Base-by-base conservation (phyloP, 768 basidiomycete genomes). In the Tulasnella sp. region DNA sequence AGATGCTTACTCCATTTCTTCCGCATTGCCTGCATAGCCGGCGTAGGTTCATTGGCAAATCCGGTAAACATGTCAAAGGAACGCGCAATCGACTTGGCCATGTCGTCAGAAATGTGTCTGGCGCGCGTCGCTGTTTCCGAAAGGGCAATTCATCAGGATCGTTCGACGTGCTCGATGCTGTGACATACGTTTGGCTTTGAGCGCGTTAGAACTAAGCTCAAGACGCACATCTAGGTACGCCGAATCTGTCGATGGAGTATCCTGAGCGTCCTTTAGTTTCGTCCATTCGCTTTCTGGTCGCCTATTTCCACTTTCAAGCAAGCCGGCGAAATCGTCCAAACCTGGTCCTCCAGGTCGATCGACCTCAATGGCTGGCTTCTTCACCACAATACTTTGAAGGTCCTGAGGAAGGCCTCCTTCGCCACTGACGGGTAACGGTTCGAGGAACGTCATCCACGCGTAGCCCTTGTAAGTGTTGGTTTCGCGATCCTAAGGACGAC, bases 221-320 rank as follows among this genome's bases (percentile, higher is more conserved):
- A 75, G 40, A 34, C 44, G 44, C 9, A 75, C 39, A 75, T 75
- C 75, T 2, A 75, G 27, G 34, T 48, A 44, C 8, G 75, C 31
- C 16, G 14, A 36, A 4, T 27, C 62, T 10, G 44, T 31, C 3
- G 75, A 48, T 3, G 44, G n/a, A 75, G 39, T 19, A 46, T 75
- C 75, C 27, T 48, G 34, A 34, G 75, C 52, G 5, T 75, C 75
- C 75, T 48, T 75, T 7, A 75, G 44, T 10, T 39, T 14, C 7
- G 75, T 56, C 75, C 75, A 75, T 75, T 75, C 44, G 52, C 75
- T 75, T 75, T 48, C 44, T 19, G 44, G 34, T 56, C 52, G 75
- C 34, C 38, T 42, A 31, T 38, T 44, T 56, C 75, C 75, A 24
- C 75, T 14, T n/a, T 75, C 75, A 46, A 75, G 31, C n/a, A 75